phyloP scores from a whole-genome alignment of 2,329 filamentous ascomycete species.

The Tolypocladium inflatum region DNA sequence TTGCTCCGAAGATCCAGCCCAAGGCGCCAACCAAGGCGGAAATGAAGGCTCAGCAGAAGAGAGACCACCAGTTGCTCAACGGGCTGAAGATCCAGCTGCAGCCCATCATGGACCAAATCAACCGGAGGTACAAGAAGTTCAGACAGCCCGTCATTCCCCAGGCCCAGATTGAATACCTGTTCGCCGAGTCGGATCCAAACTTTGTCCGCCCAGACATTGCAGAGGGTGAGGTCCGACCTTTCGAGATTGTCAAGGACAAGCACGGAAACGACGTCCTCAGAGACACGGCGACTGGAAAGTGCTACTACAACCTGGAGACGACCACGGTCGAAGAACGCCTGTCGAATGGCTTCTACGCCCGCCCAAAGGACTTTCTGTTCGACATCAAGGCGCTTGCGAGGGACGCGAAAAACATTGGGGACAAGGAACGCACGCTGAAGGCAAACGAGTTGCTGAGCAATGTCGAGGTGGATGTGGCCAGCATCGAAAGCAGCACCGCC shows the following conservation, averaged over 20 bases:
- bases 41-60: constrained; percentile 68
- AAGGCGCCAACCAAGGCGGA: constrained; percentile 67
- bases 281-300: constrained; percentile 69
- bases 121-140: constrained; percentile 82
- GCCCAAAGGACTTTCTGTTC: constrained; percentile 78
- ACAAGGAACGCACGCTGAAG: constrained; percentile 72
- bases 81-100: constrained; percentile 81
- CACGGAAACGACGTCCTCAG: constrained; percentile 68
- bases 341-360: constrained; percentile 91
- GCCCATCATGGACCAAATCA: constrained; percentile 95
- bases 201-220: constrained; percentile 50
- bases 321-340: constrained; percentile 91
- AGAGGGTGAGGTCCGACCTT: constrained; percentile 56
- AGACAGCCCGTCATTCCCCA: constrained; percentile 70
- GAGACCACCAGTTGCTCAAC: constrained; percentile 77
- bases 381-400: constrained; percentile 80
- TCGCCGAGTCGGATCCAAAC: constrained; percentile 72
- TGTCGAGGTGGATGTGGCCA: constrained; percentile 84
- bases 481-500: constrained; percentile 58
- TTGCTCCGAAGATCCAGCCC: constrained; percentile 64
- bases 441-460: constrained; percentile 89
- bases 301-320: constrained; percentile 91
- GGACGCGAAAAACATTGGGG: constrained; percentile 74
- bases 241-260: constrained; percentile 68
- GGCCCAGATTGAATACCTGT: constrained; percentile 66